Evolutionary conservation across 1,139 yeast genomes (phyloP).

Genomic region (Meyerozyma athensensis): DNA sequence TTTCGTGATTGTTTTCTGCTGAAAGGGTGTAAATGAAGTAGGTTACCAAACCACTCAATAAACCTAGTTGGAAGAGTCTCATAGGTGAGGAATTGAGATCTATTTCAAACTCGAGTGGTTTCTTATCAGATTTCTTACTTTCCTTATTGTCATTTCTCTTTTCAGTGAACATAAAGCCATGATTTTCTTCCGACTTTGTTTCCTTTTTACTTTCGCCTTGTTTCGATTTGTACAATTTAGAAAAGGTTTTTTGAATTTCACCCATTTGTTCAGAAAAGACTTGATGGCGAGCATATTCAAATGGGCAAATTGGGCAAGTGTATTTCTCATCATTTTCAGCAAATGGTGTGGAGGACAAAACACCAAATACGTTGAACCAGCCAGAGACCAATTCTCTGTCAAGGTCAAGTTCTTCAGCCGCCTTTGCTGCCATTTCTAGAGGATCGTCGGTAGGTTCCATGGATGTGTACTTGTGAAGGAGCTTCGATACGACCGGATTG

Average conservation of each 20-base stretch:
- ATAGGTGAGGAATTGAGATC: slow-evolving; percentile 23
- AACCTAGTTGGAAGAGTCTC: slow-evolving; percentile 28
- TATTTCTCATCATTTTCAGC: slow-evolving; percentile 19
- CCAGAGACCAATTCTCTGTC: slow-evolving; percentile 17
- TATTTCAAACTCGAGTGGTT: slow-evolving; percentile 20
- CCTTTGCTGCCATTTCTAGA: slow-evolving; percentile 3
- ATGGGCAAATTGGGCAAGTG: slow-evolving; percentile 29
- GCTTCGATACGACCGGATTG: slow-evolving; percentile 19
- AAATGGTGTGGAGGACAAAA: slow-evolving; percentile 27
- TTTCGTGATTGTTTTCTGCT: slow-evolving; percentile 25
- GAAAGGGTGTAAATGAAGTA: slow-evolving; percentile 17
- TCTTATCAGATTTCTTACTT: slow-evolving; percentile 1
- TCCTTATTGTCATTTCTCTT: slow-evolving; percentile 4
- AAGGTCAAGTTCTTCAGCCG: slow-evolving; percentile 15
- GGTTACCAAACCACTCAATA: slow-evolving; percentile 23
- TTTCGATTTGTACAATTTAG: slow-evolving; percentile 8
- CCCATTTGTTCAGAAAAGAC: slow-evolving; percentile 9
- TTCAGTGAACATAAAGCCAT: slow-evolving; percentile 6
- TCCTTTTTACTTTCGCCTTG: slow-evolving; percentile 8
- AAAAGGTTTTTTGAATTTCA: slow-evolving; percentile 9
- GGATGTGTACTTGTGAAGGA: slow-evolving; percentile 18
- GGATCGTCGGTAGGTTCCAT: slow-evolving; percentile 10
- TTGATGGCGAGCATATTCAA: slow-evolving; percentile 20
- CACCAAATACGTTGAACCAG: slow-evolving; percentile 32
- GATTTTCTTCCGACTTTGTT: slow-evolving; percentile 8